Conservation (phyloP, 2,329 filamentous ascomycete species). For the Aspergillus ustus region DNA sequence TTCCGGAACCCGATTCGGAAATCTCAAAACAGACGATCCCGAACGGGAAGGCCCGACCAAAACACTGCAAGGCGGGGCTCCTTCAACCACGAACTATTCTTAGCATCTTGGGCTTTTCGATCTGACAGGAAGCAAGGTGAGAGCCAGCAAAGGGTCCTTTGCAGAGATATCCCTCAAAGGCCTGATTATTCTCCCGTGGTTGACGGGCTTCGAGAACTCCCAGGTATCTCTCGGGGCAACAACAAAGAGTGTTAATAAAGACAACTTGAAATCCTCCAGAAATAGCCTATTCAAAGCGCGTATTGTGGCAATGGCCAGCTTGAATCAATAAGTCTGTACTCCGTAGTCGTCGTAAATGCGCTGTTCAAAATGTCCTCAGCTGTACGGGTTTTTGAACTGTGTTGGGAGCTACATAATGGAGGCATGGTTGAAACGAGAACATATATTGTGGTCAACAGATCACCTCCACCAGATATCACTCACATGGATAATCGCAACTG, state of each 20-base stretch:
- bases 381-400: no score
- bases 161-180: background rate
- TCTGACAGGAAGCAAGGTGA: background rate
- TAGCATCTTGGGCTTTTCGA: slow-evolving; percentile 6
- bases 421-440: no score
- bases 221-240: slow-evolving; percentile 9
- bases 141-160: background rate
- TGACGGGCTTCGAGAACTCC: background rate
- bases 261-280: background rate
- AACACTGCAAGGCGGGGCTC: slow-evolving; percentile 25
- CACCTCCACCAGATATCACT: no score
- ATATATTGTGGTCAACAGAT: no score
- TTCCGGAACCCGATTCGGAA: slow-evolving; percentile 31
- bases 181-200: background rate
- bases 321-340: no score
- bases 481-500: no score
- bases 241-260: slow-evolving; percentile 12
- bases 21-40: slow-evolving; percentile 37
- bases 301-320: no score
- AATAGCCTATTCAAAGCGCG: background rate
- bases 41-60: slow-evolving; percentile 26
- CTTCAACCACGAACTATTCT: slow-evolving; percentile 10
- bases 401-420: no score
- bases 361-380: no score
- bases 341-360: no score